A percentile compares a stretch with the other conserved stretches of the same genome.
Evolutionary conservation across 345 rosid species (phyloP).

Genomic region (Cochlearia excelsa): DNA sequence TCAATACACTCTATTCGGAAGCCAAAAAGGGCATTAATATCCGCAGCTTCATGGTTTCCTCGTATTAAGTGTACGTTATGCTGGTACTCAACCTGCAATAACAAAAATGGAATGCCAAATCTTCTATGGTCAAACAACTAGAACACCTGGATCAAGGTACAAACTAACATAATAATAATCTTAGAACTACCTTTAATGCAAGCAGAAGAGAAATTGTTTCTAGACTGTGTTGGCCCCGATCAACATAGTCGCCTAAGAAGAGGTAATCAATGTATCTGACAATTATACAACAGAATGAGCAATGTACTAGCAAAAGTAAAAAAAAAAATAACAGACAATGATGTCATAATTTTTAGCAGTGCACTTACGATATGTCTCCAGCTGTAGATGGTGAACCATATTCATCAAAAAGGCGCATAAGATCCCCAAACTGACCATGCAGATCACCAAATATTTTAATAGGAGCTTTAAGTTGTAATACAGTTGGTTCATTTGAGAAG

Average conservation of each 20-base stretch:
- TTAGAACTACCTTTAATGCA: slow-evolving; percentile 67
- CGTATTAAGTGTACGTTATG: slow-evolving; percentile 49
- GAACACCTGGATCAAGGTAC: slow-evolving; percentile 14
- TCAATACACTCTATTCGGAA: slow-evolving; percentile 90
- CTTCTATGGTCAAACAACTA: slow-evolving; percentile 8
- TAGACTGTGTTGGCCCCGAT: slow-evolving; percentile 92
- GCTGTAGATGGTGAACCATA: slow-evolving; percentile 94
- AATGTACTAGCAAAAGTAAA: slow-evolving; percentile 8
- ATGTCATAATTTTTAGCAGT: slow-evolving; percentile 12
- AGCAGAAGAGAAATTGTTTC: slow-evolving; percentile 86
- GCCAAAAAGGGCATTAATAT: neutral
- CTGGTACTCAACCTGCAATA: slow-evolving; percentile 77
- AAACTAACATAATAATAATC: slow-evolving; percentile 9
- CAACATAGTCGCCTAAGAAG: slow-evolving; percentile 95
- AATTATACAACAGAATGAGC: slow-evolving; percentile 26
- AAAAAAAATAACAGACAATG: slow-evolving; percentile 1
- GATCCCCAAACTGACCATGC: slow-evolving; percentile 95
- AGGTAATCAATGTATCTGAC: slow-evolving; percentile 91
- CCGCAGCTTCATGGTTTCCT: too few relatives aligned
- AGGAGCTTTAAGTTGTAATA: slow-evolving; percentile 83
- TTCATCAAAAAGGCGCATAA: slow-evolving; percentile 95
- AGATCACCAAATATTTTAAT: slow-evolving; percentile 92
- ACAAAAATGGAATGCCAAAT: neutral
- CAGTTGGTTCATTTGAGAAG: slow-evolving; percentile 80
- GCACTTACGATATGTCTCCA: slow-evolving; percentile 87